Evolutionary conservation across 1,284 basidiomycete species (phyloP).

Genomic region (Papiliotrema flavescens): DNA sequence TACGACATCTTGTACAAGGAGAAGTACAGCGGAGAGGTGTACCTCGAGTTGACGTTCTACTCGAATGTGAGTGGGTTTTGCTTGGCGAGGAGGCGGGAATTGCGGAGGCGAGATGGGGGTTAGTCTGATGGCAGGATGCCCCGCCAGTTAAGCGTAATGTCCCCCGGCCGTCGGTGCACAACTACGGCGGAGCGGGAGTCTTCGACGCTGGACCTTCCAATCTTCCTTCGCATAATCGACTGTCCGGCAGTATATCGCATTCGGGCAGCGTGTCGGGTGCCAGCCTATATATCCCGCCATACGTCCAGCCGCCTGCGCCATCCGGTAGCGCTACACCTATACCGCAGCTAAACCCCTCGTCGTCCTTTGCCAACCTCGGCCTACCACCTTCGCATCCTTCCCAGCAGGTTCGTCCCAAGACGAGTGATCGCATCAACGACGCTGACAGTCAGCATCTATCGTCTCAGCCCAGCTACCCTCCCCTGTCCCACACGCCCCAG

Average conservation of each 20-base stretch:
- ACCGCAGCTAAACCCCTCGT: conserved; percentile 12
- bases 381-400: conserved; percentile 29
- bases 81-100: not conserved
- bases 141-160: conserved; percentile 46
- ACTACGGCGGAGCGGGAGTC: conserved; percentile 17
- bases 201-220: conserved; percentile 19
- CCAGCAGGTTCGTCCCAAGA: not conserved
- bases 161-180: conserved; percentile 28
- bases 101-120: too few species aligned
- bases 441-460: not conserved
- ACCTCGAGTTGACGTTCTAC: conserved; percentile 92
- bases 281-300: conserved; percentile 46
- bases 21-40: conserved; percentile 89
- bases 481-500: conserved; percentile 6
- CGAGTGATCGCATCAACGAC: not conserved
- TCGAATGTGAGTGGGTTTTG: conserved; percentile 72
- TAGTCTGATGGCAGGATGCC: conserved; percentile 26
- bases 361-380: conserved; percentile 39
- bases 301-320: conserved; percentile 24
- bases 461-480: conserved; percentile 18
- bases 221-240: conserved; percentile 18
- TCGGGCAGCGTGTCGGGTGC: conserved; percentile 41
- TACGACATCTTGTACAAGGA: conserved; percentile 83
- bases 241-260: conserved; percentile 18
- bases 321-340: conserved; percentile 6